Conservation (phyloP, 2,329 filamentous ascomycete species). For the Pestalotiopsis sp. region DNA sequence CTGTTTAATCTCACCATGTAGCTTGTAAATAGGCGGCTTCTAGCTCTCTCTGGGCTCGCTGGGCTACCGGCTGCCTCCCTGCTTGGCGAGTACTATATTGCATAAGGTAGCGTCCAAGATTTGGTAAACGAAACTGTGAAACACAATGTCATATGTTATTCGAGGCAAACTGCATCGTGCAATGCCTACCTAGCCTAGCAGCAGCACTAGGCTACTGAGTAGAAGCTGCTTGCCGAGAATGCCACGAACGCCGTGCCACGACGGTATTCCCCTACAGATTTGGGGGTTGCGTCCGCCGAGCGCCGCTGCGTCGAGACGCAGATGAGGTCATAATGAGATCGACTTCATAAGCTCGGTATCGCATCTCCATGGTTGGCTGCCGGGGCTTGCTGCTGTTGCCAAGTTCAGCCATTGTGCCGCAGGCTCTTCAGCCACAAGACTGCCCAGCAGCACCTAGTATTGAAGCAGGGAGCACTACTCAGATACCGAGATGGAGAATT, state of each 20-base stretch:
- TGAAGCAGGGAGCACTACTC: too few species aligned
- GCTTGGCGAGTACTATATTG: neutral
- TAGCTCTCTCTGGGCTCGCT: neutral
- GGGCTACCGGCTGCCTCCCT: conserved; percentile 6
- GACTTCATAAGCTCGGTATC: neutral
- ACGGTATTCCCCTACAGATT: neutral
- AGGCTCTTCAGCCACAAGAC: too few species aligned
- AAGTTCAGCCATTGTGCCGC: neutral
- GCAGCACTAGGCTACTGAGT: neutral
- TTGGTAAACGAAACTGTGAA: neutral
- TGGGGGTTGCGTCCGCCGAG: neutral
- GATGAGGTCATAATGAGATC: neutral
- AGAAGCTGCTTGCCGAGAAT: neutral
- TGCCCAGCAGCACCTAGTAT: too few species aligned
- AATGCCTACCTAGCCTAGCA: neutral
- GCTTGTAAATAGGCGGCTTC: neutral
- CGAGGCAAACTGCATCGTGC: neutral
- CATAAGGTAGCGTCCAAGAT: neutral
- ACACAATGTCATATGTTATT: neutral
- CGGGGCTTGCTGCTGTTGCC: neutral
- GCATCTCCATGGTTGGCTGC: neutral
- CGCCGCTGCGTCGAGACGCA: neutral
- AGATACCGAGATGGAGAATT: too few species aligned
- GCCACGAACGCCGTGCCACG: neutral
- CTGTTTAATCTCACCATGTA: conserved; percentile 6